Conservation (phyloP, 441 rosid genomes). For the Biscutella laevigata region DNA sequence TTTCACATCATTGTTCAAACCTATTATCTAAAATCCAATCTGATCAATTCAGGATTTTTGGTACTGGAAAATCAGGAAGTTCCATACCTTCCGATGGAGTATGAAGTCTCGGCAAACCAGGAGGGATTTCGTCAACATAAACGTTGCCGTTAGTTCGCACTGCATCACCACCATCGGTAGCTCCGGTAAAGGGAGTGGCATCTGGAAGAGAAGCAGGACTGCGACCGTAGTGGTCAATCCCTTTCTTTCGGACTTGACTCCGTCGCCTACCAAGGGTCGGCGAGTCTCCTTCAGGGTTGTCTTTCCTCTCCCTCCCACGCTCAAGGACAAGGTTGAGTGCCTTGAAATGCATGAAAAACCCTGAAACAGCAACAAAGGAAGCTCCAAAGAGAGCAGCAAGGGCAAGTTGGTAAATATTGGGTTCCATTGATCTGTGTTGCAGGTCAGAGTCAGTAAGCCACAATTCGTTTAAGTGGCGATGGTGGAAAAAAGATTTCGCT, state of each 20-base stretch:
- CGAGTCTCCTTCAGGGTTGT: conserved; percentile 40
- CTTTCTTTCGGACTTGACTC: conserved; percentile 33
- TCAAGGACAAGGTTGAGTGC: conserved; percentile 84
- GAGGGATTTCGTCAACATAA: conserved; percentile 62
- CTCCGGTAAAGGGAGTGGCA: conserved; percentile 51
- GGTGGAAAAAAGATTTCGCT: conserved; percentile 2
- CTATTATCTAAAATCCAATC: neutral
- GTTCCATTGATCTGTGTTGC: conserved; percentile 49
- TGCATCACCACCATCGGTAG: conserved; percentile 45
- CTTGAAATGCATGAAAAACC: conserved; percentile 87
- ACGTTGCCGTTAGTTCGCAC: conserved; percentile 46
- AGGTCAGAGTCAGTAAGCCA: conserved; percentile 19
- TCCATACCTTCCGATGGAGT: conserved; percentile 83
- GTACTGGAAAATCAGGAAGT: conserved; percentile 26
- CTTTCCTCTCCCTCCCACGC: conserved; percentile 47
- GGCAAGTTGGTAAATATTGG: conserved; percentile 55
- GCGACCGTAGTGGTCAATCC: conserved; percentile 43
- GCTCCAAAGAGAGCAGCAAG: conserved; percentile 89
- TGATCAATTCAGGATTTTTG: conserved; percentile 12
- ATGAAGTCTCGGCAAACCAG: conserved; percentile 76
- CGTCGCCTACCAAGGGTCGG: conserved; percentile 46
- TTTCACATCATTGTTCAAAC: neutral
- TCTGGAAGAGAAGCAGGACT: conserved; percentile 69
- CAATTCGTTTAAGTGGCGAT: conserved; percentile 20
- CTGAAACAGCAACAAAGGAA: conserved; percentile 85